Evolutionary conservation across 306 rosid species (phyloP).

Genomic region (Fragaria iinumae): DNA sequence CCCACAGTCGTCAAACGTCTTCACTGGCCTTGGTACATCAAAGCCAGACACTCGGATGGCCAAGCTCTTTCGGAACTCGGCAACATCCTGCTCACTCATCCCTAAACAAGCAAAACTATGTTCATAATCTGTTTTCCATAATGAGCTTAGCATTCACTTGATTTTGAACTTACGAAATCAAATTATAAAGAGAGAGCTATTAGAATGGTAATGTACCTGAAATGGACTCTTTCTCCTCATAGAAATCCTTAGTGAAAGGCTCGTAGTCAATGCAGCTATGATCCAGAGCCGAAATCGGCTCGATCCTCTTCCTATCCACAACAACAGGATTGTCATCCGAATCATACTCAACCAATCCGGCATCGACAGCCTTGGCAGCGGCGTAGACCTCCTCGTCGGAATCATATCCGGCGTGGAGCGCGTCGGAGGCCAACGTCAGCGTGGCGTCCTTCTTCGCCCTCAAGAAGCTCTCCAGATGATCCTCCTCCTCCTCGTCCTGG

Average conservation of each 20-base stretch:
- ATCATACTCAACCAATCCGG: constrained; percentile 88
- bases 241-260: constrained; percentile 80
- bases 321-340: constrained; percentile 87
- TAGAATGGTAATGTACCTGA: constrained; percentile 47
- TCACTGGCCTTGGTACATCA: constrained; percentile 85
- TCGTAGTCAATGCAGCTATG: constrained; percentile 83
- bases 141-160: neutral
- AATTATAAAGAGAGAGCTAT: neutral
- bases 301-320: constrained; percentile 80
- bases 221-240: constrained; percentile 77
- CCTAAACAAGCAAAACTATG: constrained; percentile 38
- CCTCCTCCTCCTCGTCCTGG: constrained; percentile 80
- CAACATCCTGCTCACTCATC: constrained; percentile 84
- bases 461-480: constrained; percentile 87
- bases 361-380: constrained; percentile 94
- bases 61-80: constrained; percentile 75
- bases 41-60: constrained; percentile 89
- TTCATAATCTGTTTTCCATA: neutral
- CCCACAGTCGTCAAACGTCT: constrained; percentile 77
- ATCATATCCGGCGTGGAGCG: constrained; percentile 80
- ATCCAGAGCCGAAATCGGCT: constrained; percentile 83
- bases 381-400: constrained; percentile 99
- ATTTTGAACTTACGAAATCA: neutral
- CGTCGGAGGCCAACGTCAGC: constrained; percentile 84
- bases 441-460: constrained; percentile 88